Evolutionary conservation across 805 yeast genomes (phyloP).

Genomic region (Candida broadrunensis): DNA sequence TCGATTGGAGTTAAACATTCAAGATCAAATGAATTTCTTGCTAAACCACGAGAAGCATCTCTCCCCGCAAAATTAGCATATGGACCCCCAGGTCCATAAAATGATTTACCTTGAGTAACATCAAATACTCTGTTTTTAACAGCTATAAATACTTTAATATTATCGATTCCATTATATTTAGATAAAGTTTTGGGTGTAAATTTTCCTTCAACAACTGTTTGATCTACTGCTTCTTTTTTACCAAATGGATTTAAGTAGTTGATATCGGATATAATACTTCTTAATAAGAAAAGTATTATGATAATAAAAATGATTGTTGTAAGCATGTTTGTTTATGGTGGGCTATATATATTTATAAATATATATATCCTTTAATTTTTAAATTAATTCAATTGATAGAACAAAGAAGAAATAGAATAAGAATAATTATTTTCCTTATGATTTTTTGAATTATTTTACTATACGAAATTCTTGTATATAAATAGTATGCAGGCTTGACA

Average conservation of each 20-base stretch:
- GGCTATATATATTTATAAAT: too few species aligned
- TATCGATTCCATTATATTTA: slow-evolving; percentile 77
- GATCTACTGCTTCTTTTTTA: slow-evolving; percentile 15
- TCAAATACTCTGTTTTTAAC: slow-evolving; percentile 87
- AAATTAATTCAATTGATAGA: too few species aligned
- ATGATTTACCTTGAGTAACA: slow-evolving; percentile 72
- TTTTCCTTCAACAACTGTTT: slow-evolving; percentile 39
- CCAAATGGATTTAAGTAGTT: slow-evolving; percentile 30
- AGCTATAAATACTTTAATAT: slow-evolving; percentile 77
- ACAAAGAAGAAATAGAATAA: too few species aligned
- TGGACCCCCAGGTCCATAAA: slow-evolving; percentile 96
- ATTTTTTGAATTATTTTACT: too few species aligned
- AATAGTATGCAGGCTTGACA: too few species aligned
- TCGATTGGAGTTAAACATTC: slow-evolving; percentile 64
- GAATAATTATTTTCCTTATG: too few species aligned
- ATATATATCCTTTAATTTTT: too few species aligned
- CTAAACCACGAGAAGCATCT: slow-evolving; percentile 92
- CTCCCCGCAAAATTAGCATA: slow-evolving; percentile 93
- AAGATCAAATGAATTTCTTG: slow-evolving; percentile 78
- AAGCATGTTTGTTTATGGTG: slow-evolving; percentile 15
- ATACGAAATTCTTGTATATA: too few species aligned
- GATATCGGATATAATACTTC: slow-evolving; percentile 24
- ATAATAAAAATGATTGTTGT: slow-evolving; percentile 28
- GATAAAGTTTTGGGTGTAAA: slow-evolving; percentile 76
- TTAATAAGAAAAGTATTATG: slow-evolving; percentile 28